Base-by-base conservation (phyloP, 495 filamentous ascomycete genomes). In the Thermochaetoides thermophila region DNA sequence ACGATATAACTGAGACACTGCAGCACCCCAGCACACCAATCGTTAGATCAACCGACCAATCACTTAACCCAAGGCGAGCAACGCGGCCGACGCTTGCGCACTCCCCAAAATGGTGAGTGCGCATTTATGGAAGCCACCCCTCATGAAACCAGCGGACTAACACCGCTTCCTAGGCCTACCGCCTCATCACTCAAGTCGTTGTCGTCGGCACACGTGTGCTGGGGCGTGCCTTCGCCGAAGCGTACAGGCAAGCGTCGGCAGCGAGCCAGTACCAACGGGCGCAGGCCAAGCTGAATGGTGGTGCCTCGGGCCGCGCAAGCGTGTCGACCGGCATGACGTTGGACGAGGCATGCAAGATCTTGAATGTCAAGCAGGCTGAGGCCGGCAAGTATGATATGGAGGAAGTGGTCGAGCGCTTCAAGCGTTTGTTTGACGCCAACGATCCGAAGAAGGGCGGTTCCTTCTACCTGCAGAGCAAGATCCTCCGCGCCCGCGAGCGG, bases 401-500 rank as follows among this genome's bases (percentile, higher is more conserved):
- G 40, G 56, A 71, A 22, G 69, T 91, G 31, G 78, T 77, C 64
- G 74, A 79, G 37, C 71, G 84, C 27, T 97, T 95, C 68, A 96
- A 96, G 72, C 76, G 75, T 40, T 61, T 97, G 29, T 97, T 96
- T 55, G 91, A 96, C 49, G 51, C 66, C 39, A 97, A 97, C 59
- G 82, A 96, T 34, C 87, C 89, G 16, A 65, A 84, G 52, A 93
- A 93, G 52, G 89, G 89, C 18, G 89, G 89, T 10, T 93, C 84
- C 49, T 96, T 97, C 52, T 97, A 97, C 55, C 65, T 97, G 34
- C 89, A 97, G 61, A 96, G 91, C 61, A 97, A 97, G 58, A 71
- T 97, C 27, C 57, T 96, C 34, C 63, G 89, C 34, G 89, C 89
- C 29, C 68, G 87, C 27, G 85, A 97, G 58, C 66, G 89, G 39